phyloP scores from a whole-genome alignment of 192 early-diverging fungal genomes.

The Entomortierella parvispora region DNA sequence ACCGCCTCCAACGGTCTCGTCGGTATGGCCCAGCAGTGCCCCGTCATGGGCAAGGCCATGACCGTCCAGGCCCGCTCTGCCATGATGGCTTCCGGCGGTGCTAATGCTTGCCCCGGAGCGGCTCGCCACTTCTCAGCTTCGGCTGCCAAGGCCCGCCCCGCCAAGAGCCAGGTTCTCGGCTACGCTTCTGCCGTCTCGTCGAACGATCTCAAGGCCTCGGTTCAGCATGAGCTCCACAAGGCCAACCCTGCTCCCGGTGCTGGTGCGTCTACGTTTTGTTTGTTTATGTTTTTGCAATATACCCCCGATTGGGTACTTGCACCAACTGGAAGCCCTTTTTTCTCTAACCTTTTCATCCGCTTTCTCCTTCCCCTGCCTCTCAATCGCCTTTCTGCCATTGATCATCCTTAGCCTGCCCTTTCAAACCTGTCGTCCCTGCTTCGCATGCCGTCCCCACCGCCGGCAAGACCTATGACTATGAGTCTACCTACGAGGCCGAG shows the following conservation, averaged over 20 bases:
- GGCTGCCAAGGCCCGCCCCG: conserved; percentile 44
- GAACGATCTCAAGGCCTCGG: conserved; percentile 42
- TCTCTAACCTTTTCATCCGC: not conserved
- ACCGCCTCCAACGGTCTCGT: conserved; percentile 59
- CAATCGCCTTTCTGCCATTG: not conserved
- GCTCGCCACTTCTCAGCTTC: conserved; percentile 51
- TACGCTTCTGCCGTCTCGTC: conserved; percentile 43
- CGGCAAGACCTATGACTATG: conserved; percentile 85
- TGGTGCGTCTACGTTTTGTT: conserved; percentile 22
- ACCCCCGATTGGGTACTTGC: not conserved
- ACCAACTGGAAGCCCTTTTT: not conserved
- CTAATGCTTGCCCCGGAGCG: conserved; percentile 52
- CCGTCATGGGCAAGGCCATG: conserved; percentile 84
- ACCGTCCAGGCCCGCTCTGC: conserved; percentile 62
- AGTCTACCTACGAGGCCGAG: conserved; percentile 83
- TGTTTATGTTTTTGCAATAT: not conserved
- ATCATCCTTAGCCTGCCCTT: conserved; percentile 41
- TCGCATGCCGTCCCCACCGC: conserved; percentile 52
- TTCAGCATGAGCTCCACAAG: conserved; percentile 44
- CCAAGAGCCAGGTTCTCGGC: conserved; percentile 46
- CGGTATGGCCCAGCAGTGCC: conserved; percentile 74
- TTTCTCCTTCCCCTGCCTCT: too few species aligned
- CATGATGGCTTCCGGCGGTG: conserved; percentile 73
- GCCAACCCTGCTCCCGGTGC: conserved; percentile 49
- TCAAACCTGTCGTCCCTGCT: conserved; percentile 50